Base-by-base conservation (phyloP, 352 stramenopile species). In the Thraustochytrium sp. region DNA sequence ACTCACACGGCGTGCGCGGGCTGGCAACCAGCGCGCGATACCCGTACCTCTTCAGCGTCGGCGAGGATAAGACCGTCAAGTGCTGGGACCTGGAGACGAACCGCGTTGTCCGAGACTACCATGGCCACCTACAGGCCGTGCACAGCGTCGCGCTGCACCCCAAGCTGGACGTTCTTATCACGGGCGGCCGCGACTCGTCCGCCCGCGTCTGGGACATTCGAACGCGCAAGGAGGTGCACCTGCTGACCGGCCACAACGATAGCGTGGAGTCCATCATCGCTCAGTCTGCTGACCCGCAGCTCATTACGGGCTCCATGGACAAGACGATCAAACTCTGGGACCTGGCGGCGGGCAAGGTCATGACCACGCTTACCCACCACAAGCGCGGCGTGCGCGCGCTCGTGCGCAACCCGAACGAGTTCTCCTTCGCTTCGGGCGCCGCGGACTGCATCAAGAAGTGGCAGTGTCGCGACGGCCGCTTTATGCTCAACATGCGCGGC, bases 401-500 rank as follows among this genome's bases (percentile, higher is more conserved):
- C 54, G 89, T 89, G 76, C 93, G 94, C 85, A 94, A 94, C 31
- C 93, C 92, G 18, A 55, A 92, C 90, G 96, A 99, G 85, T 96
- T 96, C 85, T 93, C 95, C n/a, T 99, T 99, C 87, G 90, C 98
- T 38, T 96, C 93, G 1, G 97, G 93, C 29, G 96, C 96, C 2
- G 95, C 96, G 0, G 97, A 99, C 88, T 98, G 96, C 82, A 90
- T 99, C 49, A 99, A 99, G 87, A 99, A 99, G 84, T 99, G 96
- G 96, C 93, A 98, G 84, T 92, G 91, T 48, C 94, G 94, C 68
- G 93, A 98, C 82, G 96, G 95, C 36, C 89, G 89, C 11, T 98
- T 99, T 85, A 86, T 99, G 65, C 93, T 97, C 84, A 99, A 98
- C 86, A 96, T 99, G 42, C 93, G 90, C 16, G 95, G 95, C 16